Percentiles rank a stretch among this genome's conserved stretches.
Conservation (phyloP, 202 grass and related monocot genomes). For the Digitaria exilis region DNA sequence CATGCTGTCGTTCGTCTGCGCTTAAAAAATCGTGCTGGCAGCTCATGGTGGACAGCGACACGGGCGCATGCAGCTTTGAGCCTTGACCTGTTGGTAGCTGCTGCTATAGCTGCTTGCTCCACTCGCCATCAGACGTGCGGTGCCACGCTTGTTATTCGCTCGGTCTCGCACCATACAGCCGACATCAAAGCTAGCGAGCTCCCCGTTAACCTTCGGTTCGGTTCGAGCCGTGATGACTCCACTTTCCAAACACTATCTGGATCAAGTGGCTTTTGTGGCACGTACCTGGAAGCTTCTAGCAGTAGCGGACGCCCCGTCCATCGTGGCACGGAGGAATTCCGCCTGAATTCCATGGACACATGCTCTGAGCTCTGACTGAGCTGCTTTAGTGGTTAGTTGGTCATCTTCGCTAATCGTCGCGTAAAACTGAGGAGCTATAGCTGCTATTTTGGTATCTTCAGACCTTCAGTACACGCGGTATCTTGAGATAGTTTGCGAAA, state of each 20-base stretch:
- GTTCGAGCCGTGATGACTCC: constrained; percentile 11
- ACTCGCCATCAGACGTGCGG: background rate
- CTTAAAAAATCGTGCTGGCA: background rate
- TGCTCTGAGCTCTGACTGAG: constrained; percentile 1
- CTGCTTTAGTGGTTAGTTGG: background rate
- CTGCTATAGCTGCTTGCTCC: background rate
- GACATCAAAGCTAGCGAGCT: background rate
- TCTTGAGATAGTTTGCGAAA: background rate
- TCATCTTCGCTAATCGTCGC: background rate
- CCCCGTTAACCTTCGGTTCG: constrained; percentile 9
- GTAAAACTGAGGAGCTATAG: background rate
- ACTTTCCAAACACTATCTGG: background rate
- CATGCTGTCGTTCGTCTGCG: background rate
- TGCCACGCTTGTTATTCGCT: background rate
- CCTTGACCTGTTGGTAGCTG: background rate
- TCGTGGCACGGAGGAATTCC: background rate
- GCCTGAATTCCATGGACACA: background rate
- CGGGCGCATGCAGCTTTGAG: constrained; percentile 9
- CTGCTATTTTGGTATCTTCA: background rate
- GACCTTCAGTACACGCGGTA: background rate
- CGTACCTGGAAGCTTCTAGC: constrained; percentile 8
- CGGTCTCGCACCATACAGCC: background rate
- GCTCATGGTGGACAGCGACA: constrained; percentile 26
- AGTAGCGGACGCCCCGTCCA: background rate
- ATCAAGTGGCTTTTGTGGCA: background rate